Conservation (phyloP, 805 yeast species). For the Candida ficus region DNA sequence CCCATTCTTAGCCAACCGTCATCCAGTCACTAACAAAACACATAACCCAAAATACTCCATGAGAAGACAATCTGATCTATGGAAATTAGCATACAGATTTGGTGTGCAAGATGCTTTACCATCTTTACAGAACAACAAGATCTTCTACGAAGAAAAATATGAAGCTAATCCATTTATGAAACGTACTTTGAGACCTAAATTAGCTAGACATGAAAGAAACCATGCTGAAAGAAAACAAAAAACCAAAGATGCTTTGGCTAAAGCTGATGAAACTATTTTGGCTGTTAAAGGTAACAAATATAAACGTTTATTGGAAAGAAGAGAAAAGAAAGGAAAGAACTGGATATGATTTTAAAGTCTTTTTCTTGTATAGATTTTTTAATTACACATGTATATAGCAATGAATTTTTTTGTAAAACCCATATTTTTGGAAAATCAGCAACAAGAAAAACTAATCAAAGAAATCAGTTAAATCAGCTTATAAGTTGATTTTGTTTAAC, state of each 20-base stretch:
- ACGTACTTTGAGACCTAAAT: conserved; percentile 76
- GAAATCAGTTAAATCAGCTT: too few relatives aligned
- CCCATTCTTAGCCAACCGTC: conserved; percentile 82
- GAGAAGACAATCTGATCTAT: conserved; percentile 78
- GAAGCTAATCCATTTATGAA: conserved; percentile 61
- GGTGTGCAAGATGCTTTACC: conserved; percentile 83
- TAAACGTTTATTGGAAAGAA: conserved; percentile 23
- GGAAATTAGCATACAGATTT: conserved; percentile 72
- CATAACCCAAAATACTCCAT: conserved; percentile 76
- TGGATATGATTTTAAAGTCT: conserved; percentile 25
- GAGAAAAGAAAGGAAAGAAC: conserved; percentile 17
- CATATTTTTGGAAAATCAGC: too few relatives aligned
- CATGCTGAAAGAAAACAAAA: conserved; percentile 52
- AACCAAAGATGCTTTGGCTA: conserved; percentile 60
- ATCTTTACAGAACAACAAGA: conserved; percentile 39
- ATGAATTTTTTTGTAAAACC: too few relatives aligned
- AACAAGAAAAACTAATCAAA: too few relatives aligned
- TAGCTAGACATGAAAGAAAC: conserved; percentile 73
- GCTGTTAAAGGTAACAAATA: conserved; percentile 34
- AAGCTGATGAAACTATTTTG: conserved; percentile 61
- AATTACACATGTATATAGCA: too few relatives aligned
- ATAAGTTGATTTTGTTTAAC: too few relatives aligned
- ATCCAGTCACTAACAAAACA: conserved; percentile 72
- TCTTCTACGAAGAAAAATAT: conserved; percentile 76
- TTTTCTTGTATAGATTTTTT: too few relatives aligned